Conservation (phyloP, 805 yeast species). For the Yamadazyma nakazawae region DNA sequence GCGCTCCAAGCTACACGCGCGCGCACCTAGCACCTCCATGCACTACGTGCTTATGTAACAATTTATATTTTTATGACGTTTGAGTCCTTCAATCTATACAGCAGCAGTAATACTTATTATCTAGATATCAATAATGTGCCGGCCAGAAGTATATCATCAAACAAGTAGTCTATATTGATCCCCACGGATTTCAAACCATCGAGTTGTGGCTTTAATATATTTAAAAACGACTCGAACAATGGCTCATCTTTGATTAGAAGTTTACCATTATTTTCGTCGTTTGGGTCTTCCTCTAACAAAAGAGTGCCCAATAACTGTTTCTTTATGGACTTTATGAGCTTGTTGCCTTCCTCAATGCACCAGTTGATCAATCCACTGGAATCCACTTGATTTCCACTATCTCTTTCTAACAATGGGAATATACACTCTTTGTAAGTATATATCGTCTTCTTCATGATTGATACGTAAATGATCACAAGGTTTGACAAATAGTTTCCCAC, state of each 20-base stretch:
- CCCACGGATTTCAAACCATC: conserved; percentile 62
- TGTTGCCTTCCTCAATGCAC: conserved; percentile 63
- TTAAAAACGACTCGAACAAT: conserved; percentile 53
- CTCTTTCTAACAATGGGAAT: conserved; percentile 39
- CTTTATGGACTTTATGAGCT: conserved; percentile 56
- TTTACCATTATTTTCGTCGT: conserved; percentile 18
- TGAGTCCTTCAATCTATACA: not conserved
- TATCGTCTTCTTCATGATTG: conserved; percentile 54
- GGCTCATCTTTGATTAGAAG: conserved; percentile 30
- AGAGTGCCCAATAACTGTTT: conserved; percentile 67
- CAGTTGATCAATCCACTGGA: conserved; percentile 70
- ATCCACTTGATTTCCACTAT: conserved; percentile 32
- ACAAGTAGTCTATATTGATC: conserved; percentile 68
- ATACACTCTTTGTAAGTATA: conserved; percentile 47
- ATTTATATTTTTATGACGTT: not conserved
- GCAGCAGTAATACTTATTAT: too few relatives aligned
- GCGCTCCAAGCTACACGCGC: too few relatives aligned
- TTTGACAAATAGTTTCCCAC: conserved; percentile 40
- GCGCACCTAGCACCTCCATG: too few relatives aligned
- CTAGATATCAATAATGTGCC: conserved; percentile 1
- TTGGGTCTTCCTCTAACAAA: conserved; percentile 29
- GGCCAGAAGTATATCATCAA: conserved; percentile 38
- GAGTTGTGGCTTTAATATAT: conserved; percentile 55
- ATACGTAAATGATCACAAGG: conserved; percentile 36
- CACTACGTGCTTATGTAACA: too few relatives aligned